Conservation (phyloP, 768 basidiomycete species). For the Rhodotorula paludigena region DNA sequence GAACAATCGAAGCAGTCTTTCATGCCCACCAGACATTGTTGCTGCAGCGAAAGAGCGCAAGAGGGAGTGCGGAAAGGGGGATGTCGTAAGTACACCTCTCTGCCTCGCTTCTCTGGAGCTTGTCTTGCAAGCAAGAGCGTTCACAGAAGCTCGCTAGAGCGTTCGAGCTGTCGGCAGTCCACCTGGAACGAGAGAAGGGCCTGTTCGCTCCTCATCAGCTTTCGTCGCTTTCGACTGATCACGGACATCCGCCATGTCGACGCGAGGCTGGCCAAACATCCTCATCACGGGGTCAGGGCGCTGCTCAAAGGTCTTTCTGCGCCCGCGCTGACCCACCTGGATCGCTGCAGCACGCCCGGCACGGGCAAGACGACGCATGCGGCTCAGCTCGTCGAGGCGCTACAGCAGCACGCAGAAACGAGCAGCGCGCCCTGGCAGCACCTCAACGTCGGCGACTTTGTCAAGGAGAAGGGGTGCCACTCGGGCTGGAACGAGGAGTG, state of each 20-base stretch:
- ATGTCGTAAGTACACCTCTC: too few species aligned
- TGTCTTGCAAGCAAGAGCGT: too few species aligned
- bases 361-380: constrained; percentile 95
- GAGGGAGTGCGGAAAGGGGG: too few species aligned
- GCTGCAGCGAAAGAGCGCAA: too few species aligned
- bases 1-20: too few species aligned
- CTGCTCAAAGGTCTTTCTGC: neutral
- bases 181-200: neutral
- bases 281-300: constrained; percentile 66
- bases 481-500: constrained; percentile 88
- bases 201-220: neutral
- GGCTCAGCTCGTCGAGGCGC: constrained; percentile 61
- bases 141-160: too few species aligned
- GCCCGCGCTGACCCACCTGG: neutral
- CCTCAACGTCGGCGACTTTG: constrained; percentile 83
- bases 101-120: too few species aligned
- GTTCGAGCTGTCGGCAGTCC: neutral
- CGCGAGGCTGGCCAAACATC: constrained; percentile 55
- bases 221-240: neutral
- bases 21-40: too few species aligned
- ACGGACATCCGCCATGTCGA: neutral
- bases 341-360: constrained; percentile 46
- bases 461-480: constrained; percentile 76
- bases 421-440: constrained; percentile 62
- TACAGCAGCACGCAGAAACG: constrained; percentile 52